Conservation (phyloP, 2,329 filamentous ascomycete species). For the Ilyonectria sp. region DNA sequence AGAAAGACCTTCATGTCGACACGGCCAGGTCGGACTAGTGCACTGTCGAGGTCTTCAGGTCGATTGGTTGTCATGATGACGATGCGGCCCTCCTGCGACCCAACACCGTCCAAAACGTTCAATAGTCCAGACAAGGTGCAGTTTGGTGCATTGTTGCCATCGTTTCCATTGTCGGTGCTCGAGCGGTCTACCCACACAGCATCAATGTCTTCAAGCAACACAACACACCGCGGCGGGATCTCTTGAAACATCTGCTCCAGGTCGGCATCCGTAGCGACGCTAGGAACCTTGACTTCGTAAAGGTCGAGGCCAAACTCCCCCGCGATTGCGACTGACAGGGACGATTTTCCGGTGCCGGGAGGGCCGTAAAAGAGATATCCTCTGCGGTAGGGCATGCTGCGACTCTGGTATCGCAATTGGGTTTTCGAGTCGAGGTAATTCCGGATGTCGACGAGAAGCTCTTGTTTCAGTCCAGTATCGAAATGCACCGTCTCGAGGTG, state of each 20-base stretch:
- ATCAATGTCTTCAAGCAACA: conserved; percentile 70
- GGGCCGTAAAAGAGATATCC: conserved; percentile 78
- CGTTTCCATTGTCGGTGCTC: conserved; percentile 32
- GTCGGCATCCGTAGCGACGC: conserved; percentile 64
- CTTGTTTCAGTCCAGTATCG: conserved; percentile 61
- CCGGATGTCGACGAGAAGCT: conserved; percentile 64
- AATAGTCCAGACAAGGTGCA: conserved; percentile 76
- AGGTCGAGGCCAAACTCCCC: conserved; percentile 66
- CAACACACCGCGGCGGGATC: conserved; percentile 67
- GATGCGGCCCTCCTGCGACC: conserved; percentile 78
- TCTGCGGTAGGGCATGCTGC: conserved; percentile 57
- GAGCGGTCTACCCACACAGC: conserved; percentile 54
- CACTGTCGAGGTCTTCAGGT: conserved; percentile 74
- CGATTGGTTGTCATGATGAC: conserved; percentile 83
- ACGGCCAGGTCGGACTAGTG: conserved; percentile 76
- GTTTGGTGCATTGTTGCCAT: conserved; percentile 38
- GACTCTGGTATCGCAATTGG: conserved; percentile 73
- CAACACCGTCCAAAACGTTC: conserved; percentile 80
- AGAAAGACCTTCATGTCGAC: conserved; percentile 77
- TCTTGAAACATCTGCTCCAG: conserved; percentile 67
- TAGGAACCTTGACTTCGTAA: conserved; percentile 65
- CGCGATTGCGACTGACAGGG: conserved; percentile 66
- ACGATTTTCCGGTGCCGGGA: conserved; percentile 74
- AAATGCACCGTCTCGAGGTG: conserved; percentile 67
- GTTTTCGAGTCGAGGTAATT: conserved; percentile 67